A percentile compares a stretch with the other conserved stretches of the same genome.
Conservation (phyloP, 1,284 basidiomycete genomes). For the Apiotrichum siamense region DNA sequence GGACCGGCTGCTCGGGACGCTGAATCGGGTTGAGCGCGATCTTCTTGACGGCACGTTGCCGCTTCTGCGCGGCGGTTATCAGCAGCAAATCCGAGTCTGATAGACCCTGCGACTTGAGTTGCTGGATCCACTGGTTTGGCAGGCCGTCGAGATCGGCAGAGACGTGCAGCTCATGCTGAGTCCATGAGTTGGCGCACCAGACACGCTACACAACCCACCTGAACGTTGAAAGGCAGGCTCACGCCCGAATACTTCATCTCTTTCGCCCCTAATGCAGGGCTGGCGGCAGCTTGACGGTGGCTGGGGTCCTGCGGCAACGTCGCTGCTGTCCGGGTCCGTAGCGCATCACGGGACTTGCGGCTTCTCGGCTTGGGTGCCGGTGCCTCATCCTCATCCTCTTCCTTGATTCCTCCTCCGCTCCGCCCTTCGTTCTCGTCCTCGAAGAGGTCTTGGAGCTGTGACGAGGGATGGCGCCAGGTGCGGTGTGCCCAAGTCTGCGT, state of each 20-base stretch:
- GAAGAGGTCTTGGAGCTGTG: conserved; percentile 1
- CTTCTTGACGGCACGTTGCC: conserved; percentile 8
- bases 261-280: not conserved
- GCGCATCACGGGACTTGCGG: not conserved
- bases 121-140: conserved; percentile 32
- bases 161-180: conserved; percentile 44
- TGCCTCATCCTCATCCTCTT: not conserved
- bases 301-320: not conserved
- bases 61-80: conserved; percentile 26
- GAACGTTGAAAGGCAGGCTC: conserved; percentile 38
- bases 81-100: conserved; percentile 35
- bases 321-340: not conserved
- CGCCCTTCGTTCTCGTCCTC: conserved; percentile 4
- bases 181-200: not conserved
- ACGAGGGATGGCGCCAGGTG: not conserved
- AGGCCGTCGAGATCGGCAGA: conserved; percentile 33
- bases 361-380: not conserved
- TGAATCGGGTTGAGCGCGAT: not conserved
- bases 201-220: conserved; percentile 20
- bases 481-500: not conserved
- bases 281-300: not conserved
- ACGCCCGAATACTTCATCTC: conserved; percentile 15
- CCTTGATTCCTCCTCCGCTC: not conserved
- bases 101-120: conserved; percentile 34
- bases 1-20: not conserved